Base-by-base conservation (phyloP, 305 asterid species). In the Rubia tinctorum region DNA sequence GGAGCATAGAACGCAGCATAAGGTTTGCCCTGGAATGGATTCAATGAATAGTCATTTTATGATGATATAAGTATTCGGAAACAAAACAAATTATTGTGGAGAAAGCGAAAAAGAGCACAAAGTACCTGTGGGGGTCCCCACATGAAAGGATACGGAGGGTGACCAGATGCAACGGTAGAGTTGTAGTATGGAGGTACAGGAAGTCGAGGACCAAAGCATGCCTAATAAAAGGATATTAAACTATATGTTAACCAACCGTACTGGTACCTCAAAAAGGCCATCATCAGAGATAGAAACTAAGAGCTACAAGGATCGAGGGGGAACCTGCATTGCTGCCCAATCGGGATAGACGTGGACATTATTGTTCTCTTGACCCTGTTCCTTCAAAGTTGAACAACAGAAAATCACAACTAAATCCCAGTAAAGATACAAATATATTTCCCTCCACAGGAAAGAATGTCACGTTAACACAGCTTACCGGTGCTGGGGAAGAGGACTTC, bases 241-340 rank as follows among this genome's bases (percentile, higher is more conserved):
- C 49, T 58, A 58, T 22, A 22, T 17, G 59, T 18, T 53, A 18
- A 20, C 34, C 27, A 58, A 44, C 49, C 13, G n/a, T n/a, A n/a
- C n/a, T n/a, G n/a, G 68, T 53, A 55, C 22, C 70, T 67, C 40
- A 23, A 70, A 72, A 60, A 63, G 51, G 42, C 60, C 22, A 45
- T 66, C n/a, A 49, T 43, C 11, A 69, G 43, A 40, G 49, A 40
- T 20, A 14, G 59, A 4, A 2, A 68, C 3, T 27, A 14, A 56
- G 44, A 51, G 30, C 34, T 63, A 49, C 5, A 39, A 11, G 51
- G 25, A 25, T 43, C 53, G 76, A 77, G 69, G 73, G 74, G 77
- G 84, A 77, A 93, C 99, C 97, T 94, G 99, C 91, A 92, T 88
- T 22, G 99, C n/a, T n/a, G n/a, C n/a, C n/a, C n/a, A n/a, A n/a